Base-by-base conservation (phyloP, 371 early-diverging fungal genomes). In the Zychaea mexicana region DNA sequence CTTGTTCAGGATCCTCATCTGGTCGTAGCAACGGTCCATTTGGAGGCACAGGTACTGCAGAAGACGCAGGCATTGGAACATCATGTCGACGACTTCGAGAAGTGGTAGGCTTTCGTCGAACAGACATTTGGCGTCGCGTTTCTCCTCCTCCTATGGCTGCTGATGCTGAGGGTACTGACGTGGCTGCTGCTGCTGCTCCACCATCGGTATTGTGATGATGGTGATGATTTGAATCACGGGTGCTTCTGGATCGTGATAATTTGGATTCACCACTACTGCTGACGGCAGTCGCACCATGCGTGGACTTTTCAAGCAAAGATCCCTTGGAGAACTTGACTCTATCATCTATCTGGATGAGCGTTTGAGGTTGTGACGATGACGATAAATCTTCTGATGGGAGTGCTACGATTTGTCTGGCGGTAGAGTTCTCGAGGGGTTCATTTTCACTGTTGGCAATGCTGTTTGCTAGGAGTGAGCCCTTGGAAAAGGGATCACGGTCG, bases 311-410 rank as follows among this genome's bases (percentile, higher is more conserved):
- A 7, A 82, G 66, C 7, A 82, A 64, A 2, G 79, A 77, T 0
- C 82, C 82, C 55, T 82, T 78, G 4, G 76, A 45, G 61, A 82
- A 82, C 7, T 67, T 61, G 12, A 73, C 57, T 13, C 70, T 65
- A 39, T 82, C 76, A 17, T 82, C 74, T 9, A 82, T 59, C 19
- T 79, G 78, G 33, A 82, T 72, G 27, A 82, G 56, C 3, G 79
- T 73, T 24, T 24, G 24, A 22, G 49, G 5, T 49, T 49, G 49
- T 24, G 22, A n/a, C n/a, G n/a, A n/a, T n/a, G n/a, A n/a, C n/a
- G n/a, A n/a, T n/a, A n/a, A n/a, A n/a, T n/a, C n/a, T n/a, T n/a
- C n/a, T n/a, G n/a, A n/a, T n/a, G n/a, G n/a, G n/a, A n/a, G n/a
- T 22, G 65, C 70, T n/a, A 52, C 42, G 17, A 28, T 19, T 24